These are phyloP conservation scores for Astragalus membranaceus DNA, from an alignment of 306 rosid species.

Conservation along the genomic window DNA sequence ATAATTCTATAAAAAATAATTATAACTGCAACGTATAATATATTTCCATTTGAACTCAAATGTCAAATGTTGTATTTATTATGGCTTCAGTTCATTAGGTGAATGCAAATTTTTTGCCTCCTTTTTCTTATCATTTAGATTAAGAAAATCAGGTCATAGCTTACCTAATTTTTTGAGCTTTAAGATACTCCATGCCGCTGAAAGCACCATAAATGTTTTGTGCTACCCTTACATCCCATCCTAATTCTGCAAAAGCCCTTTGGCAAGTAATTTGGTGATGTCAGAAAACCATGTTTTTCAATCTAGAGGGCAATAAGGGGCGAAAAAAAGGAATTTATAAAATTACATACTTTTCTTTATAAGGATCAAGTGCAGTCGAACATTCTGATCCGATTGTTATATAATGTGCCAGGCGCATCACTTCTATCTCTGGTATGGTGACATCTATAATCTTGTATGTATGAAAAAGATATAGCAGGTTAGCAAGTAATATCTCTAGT, in stretches of 20 bases:
- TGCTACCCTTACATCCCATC: slow-evolving; percentile 93
- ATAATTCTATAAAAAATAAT: too few species aligned
- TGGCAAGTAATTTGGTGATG: slow-evolving; percentile 14
- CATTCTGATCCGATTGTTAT: slow-evolving; percentile 80
- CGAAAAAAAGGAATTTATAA: slow-evolving; percentile 15
- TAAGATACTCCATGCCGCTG: slow-evolving; percentile 72
- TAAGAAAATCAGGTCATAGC: background rate
- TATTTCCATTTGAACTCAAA: too few species aligned
- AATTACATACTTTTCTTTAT: slow-evolving; percentile 45
- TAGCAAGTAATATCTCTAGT: slow-evolving; percentile 4
- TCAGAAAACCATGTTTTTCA: slow-evolving; percentile 30
- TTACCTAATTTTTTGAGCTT: slow-evolving; percentile 86
- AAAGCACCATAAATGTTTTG: slow-evolving; percentile 72
- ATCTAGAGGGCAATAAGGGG: slow-evolving; percentile 3
- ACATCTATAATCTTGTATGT: slow-evolving; percentile 61
- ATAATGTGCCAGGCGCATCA: slow-evolving; percentile 91
- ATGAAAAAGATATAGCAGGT: slow-evolving; percentile 4
- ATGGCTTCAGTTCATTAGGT: background rate
- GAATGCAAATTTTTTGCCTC: background rate
- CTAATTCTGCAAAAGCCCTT: slow-evolving; percentile 62
- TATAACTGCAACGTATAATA: too few species aligned
- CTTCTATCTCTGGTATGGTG: slow-evolving; percentile 93
- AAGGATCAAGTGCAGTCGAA: slow-evolving; percentile 48
- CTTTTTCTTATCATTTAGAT: background rate
- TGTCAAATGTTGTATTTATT: background rate